These are phyloP conservation scores for Penicillium thymicola DNA, from an alignment of 2,329 filamentous ascomycete genomes.

Conservation along the genomic window DNA sequence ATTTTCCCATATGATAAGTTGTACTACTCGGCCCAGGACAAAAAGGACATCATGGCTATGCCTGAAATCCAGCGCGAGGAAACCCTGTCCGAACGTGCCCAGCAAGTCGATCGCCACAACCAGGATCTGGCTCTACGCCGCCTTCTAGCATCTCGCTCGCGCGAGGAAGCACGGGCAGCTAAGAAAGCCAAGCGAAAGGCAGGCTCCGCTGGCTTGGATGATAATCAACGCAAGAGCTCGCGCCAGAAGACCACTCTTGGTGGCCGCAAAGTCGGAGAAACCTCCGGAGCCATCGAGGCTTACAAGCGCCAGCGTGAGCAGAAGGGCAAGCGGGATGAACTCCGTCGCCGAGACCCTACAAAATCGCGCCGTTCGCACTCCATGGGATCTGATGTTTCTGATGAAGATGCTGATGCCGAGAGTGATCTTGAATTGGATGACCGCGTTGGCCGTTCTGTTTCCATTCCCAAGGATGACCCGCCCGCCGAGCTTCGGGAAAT, in stretches of 20 bases:
- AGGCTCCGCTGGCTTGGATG: constrained; percentile 72
- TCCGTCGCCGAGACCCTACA: constrained; percentile 42
- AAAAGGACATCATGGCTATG: constrained; percentile 75
- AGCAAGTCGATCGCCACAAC: constrained; percentile 74
- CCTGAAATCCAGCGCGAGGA: constrained; percentile 89
- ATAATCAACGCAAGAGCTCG: constrained; percentile 69
- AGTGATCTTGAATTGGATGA: constrained; percentile 78
- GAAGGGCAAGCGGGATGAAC: constrained; percentile 50
- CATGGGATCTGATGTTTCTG: constrained; percentile 59
- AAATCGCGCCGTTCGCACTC: constrained; percentile 56
- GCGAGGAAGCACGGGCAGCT: constrained; percentile 53
- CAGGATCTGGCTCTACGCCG: constrained; percentile 80
- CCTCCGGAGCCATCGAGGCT: constrained; percentile 69
- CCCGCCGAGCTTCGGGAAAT: constrained; percentile 75
- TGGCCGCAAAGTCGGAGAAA: constrained; percentile 64
- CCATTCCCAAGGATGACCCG: constrained; percentile 60
- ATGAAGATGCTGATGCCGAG: constrained; percentile 64
- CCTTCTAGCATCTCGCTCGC: constrained; percentile 66
- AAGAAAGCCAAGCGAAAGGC: constrained; percentile 70
- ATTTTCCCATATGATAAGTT: constrained; percentile 83
- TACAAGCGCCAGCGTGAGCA: constrained; percentile 61
- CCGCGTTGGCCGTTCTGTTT: constrained; percentile 50
- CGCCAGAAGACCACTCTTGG: constrained; percentile 67
- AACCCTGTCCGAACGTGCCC: constrained; percentile 80
- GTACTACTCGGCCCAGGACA: constrained; percentile 70